A percentile compares a stretch with the other conserved stretches of the same genome.
These are phyloP conservation scores for Bolboschoenoplectus hybrid DNA, from an alignment of 202 grass and related monocot species.

Conservation along the genomic window DNA sequence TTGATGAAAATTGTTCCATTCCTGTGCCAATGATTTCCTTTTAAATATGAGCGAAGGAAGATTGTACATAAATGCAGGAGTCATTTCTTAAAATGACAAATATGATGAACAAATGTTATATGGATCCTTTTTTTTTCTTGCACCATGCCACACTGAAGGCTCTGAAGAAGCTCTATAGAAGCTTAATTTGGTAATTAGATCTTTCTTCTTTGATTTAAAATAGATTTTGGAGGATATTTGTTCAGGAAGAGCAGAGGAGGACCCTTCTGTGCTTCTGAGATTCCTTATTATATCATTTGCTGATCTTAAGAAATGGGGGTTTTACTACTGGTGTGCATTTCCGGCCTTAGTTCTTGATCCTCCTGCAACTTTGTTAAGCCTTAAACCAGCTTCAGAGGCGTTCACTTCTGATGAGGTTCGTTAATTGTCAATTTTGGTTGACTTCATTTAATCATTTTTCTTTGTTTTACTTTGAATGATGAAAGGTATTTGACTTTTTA, in stretches of 20 bases:
- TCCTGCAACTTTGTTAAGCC: constrained; percentile 55
- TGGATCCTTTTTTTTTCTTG: neutral
- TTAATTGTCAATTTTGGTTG: neutral
- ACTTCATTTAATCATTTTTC: neutral
- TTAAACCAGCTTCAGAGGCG: constrained; percentile 46
- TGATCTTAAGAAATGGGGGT: constrained; percentile 93
- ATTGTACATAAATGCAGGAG: neutral
- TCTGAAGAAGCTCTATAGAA: neutral
- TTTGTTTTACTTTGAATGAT: constrained; percentile 4
- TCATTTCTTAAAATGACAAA: neutral
- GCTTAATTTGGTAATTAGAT: constrained; percentile 7
- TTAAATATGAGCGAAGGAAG: neutral
- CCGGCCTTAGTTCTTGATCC: constrained; percentile 78
- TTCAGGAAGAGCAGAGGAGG: constrained; percentile 72
- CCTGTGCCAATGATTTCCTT: neutral
- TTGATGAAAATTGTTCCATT: constrained; percentile 3
- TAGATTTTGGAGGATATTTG: constrained; percentile 80
- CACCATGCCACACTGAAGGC: neutral
- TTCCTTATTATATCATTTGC: constrained; percentile 90
- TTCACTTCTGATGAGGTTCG: constrained; percentile 62
- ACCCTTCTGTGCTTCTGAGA: constrained; percentile 62
- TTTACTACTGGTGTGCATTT: constrained; percentile 73
- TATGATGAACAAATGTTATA: neutral
- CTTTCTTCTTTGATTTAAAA: neutral
- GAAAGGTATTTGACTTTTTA: neutral